phyloP scores from a whole-genome alignment of 2,329 filamentous ascomycete species.

The Clonostachys rosea region DNA sequence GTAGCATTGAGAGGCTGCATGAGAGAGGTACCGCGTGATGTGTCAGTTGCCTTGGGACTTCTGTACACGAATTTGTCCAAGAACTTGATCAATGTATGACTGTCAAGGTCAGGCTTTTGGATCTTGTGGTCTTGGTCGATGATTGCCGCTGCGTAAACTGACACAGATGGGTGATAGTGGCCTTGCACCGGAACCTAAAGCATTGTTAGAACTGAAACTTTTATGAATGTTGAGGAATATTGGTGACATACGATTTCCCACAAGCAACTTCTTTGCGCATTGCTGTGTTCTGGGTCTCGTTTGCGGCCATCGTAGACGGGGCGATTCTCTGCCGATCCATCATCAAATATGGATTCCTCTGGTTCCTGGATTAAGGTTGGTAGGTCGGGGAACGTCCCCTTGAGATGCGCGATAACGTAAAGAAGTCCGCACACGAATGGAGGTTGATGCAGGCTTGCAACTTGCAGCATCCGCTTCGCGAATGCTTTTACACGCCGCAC shows the following conservation, averaged over 20 bases:
- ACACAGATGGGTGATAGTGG: conserved; percentile 93
- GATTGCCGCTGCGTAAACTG: conserved; percentile 72
- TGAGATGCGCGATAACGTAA: conserved; percentile 80
- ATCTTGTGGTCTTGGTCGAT: conserved; percentile 66
- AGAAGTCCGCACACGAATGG: conserved; percentile 91
- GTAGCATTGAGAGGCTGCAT: conserved; percentile 79
- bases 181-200: conserved; percentile 30
- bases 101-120: conserved; percentile 83
- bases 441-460: conserved; percentile 83
- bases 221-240: neutral
- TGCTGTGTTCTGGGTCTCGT: conserved; percentile 84
- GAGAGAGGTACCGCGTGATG: conserved; percentile 76
- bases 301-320: conserved; percentile 79
- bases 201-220: conserved; percentile 8
- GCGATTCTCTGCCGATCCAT: conserved; percentile 47
- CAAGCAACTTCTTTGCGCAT: conserved; percentile 87
- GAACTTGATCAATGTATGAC: conserved; percentile 91
- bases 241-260: conserved; percentile 73
- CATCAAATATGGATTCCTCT: conserved; percentile 62
- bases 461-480: conserved; percentile 85
- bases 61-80: conserved; percentile 98
- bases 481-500: conserved; percentile 92
- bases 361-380: conserved; percentile 74
- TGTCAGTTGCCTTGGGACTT: conserved; percentile 71
- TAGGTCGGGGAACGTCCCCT: conserved; percentile 74